Evolutionary conservation across 257 asterid genomes (phyloP).

Genomic region (Nemophila menziesii): DNA sequence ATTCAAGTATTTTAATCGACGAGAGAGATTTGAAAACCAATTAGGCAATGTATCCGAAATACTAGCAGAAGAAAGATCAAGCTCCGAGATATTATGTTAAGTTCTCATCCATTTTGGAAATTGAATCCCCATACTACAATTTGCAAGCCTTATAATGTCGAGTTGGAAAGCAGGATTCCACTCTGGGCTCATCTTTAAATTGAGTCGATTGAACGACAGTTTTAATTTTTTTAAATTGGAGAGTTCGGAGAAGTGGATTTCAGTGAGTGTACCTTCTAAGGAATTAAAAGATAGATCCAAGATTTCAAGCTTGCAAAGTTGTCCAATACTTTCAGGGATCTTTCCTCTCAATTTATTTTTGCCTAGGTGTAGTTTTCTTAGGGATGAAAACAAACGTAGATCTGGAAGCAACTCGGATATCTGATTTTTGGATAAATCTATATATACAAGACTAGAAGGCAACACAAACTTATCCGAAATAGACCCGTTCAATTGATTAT

Average conservation of each 20-base stretch:
- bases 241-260: too few relatives aligned
- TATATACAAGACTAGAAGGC: too few relatives aligned
- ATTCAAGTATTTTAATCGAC: background rate
- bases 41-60: constrained; percentile 18
- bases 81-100: too few relatives aligned
- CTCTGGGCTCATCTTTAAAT: background rate
- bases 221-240: background rate
- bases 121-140: constrained; percentile 19
- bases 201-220: constrained; percentile 7
- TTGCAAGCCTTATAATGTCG: constrained; percentile 5
- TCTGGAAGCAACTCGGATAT: too few relatives aligned
- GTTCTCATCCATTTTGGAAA: constrained; percentile 38
- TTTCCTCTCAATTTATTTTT: constrained; percentile 15
- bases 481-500: too few relatives aligned
- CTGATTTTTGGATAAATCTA: too few relatives aligned
- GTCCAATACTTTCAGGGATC: constrained; percentile 4
- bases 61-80: too few relatives aligned
- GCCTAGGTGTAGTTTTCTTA: background rate
- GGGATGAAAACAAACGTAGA: too few relatives aligned
- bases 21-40: constrained; percentile 15
- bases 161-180: constrained; percentile 24
- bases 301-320: constrained; percentile 6
- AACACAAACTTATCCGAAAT: too few relatives aligned
- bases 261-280: constrained; percentile 17
- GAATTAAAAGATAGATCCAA: constrained; percentile 15